These are phyloP conservation scores for Hirsutella minnesotensis DNA, from an alignment of 2,329 filamentous ascomycete species.

Conservation along the genomic window DNA sequence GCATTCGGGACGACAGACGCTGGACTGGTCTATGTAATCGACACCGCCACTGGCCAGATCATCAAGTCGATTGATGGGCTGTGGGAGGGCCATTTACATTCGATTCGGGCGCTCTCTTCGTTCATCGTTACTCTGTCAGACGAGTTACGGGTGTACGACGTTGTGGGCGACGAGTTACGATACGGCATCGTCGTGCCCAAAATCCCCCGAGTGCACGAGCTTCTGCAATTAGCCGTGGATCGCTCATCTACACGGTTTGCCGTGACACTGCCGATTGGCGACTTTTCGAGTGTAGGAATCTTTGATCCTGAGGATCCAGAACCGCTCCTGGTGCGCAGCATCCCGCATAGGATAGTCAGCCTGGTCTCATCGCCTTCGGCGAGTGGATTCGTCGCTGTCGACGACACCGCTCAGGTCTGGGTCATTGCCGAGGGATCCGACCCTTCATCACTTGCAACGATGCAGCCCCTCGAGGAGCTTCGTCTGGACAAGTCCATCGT, in stretches of 20 bases:
- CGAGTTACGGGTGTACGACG: conserved; percentile 68
- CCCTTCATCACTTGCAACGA: conserved; percentile 36
- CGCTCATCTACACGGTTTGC: conserved; percentile 52
- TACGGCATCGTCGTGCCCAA: conserved; percentile 50
- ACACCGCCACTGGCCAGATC: conserved; percentile 56
- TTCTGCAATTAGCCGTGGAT: conserved; percentile 64
- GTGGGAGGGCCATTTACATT: conserved; percentile 51
- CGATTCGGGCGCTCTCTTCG: conserved; percentile 59
- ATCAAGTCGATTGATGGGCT: conserved; percentile 56
- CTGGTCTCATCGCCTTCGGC: conserved; percentile 52
- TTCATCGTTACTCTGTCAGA: conserved; percentile 66
- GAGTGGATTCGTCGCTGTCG: conserved; percentile 64
- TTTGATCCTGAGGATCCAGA: conserved; percentile 51
- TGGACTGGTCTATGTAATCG: conserved; percentile 63
- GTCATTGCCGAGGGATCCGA: conserved; percentile 47
- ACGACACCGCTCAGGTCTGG: conserved; percentile 64
- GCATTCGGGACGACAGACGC: conserved; percentile 42
- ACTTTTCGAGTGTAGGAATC: conserved; percentile 47
- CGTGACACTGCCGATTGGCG: conserved; percentile 37
- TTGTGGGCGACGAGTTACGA: conserved; percentile 64
- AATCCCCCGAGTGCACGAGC: conserved; percentile 24
- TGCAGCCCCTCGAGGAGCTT: conserved; percentile 43
- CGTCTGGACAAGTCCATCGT: conserved; percentile 29
- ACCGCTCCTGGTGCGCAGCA: conserved; percentile 45
- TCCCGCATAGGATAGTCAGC: conserved; percentile 49